These are phyloP conservation scores for Cladosporium halotolerans DNA, from an alignment of 2,329 filamentous ascomycete species.

Conservation along the genomic window DNA sequence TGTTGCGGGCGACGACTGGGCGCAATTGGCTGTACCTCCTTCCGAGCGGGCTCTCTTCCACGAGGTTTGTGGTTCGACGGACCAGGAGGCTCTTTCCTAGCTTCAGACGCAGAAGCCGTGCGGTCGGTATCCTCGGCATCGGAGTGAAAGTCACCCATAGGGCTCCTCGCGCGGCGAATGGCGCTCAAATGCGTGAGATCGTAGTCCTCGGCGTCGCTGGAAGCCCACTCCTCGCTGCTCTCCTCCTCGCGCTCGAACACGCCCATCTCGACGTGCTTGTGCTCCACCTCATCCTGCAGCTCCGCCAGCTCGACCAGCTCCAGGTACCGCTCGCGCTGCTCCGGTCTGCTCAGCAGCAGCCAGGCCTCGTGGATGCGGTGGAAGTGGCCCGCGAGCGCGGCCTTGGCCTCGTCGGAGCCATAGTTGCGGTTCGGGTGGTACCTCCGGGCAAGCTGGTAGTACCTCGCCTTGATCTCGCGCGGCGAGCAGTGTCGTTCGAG, in stretches of 20 bases:
- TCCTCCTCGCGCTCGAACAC: conserved; percentile 13
- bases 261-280: conserved; percentile 11
- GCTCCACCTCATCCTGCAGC: conserved; percentile 22
- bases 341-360: conserved; percentile 23
- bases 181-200: conserved; percentile 16
- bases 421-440: conserved; percentile 60
- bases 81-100: background rate
- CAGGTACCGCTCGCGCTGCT: conserved; percentile 23
- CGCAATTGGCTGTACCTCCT: background rate
- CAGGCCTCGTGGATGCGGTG: conserved; percentile 27
- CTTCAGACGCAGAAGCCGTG: background rate
- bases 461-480: conserved; percentile 79
- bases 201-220: conserved; percentile 30
- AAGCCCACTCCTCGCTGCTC: conserved; percentile 24
- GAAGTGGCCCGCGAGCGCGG: conserved; percentile 22
- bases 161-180: conserved; percentile 5
- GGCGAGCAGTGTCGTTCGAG: conserved; percentile 65
- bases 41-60: conserved; percentile 7
- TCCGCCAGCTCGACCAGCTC: conserved; percentile 27
- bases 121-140: conserved; percentile 1
- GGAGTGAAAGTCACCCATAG: conserved; percentile 1
- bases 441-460: conserved; percentile 81
- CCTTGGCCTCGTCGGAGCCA: conserved; percentile 37
- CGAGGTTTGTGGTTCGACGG: background rate
- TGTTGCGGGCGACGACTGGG: background rate